Evolutionary conservation across 2,329 filamentous ascomycete genomes (phyloP).

Genomic region (Ophiostoma perfectum): DNA sequence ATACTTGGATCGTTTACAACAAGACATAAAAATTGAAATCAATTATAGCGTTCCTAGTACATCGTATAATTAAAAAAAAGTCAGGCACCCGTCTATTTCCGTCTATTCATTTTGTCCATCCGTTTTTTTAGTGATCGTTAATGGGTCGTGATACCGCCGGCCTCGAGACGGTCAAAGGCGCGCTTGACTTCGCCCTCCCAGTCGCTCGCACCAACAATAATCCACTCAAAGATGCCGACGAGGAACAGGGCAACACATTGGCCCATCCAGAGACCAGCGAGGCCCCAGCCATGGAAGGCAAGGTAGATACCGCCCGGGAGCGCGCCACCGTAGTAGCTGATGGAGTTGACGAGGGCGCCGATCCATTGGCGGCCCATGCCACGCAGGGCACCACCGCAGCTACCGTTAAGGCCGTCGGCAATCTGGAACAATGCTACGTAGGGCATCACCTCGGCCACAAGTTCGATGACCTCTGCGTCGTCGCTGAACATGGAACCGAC

Average conservation of each 20-base stretch:
- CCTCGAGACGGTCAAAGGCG: constrained; percentile 66
- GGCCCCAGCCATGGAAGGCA: constrained; percentile 79
- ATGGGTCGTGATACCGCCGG: constrained; percentile 29
- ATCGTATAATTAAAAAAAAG: not conserved
- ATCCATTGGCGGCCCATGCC: constrained; percentile 86
- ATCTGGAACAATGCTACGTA: constrained; percentile 88
- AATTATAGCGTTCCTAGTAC: no score
- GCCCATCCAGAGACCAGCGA: constrained; percentile 75
- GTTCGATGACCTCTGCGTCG: constrained; percentile 62
- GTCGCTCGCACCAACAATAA: constrained; percentile 68
- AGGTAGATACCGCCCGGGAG: constrained; percentile 77
- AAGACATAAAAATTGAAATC: no score
- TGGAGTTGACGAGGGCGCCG: constrained; percentile 72
- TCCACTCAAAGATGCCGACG: constrained; percentile 73
- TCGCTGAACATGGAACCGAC: constrained; percentile 80
- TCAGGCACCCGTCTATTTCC: not conserved
- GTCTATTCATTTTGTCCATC: not conserved
- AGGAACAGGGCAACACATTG: constrained; percentile 77
- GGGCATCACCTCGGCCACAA: constrained; percentile 74
- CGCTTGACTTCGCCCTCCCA: constrained; percentile 70
- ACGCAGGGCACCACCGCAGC: constrained; percentile 71
- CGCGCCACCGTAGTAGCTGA: constrained; percentile 79
- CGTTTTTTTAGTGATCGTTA: not conserved
- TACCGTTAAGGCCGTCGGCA: constrained; percentile 79
- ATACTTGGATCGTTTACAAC: no score